These are phyloP conservation scores for Leccinum rimulosum DNA, from an alignment of 768 basidiomycete species.

Conservation along the genomic window DNA sequence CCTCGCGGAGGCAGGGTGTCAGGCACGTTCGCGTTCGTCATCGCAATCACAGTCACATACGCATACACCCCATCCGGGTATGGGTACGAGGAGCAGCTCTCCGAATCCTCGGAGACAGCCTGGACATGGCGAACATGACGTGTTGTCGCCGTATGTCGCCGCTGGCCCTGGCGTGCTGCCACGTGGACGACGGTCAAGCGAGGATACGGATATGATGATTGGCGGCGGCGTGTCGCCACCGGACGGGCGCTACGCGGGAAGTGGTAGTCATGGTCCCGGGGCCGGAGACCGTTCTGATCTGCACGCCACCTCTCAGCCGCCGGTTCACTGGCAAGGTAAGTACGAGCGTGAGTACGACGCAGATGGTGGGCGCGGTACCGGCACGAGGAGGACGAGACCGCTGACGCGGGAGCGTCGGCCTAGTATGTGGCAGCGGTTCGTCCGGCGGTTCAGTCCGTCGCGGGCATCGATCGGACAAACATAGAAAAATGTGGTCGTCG, in stretches of 20 bases:
- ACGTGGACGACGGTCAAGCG: constrained; percentile 9
- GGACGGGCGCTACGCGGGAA: constrained; percentile 7
- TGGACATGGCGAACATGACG: constrained; percentile 10
- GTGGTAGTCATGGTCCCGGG: constrained; percentile 1
- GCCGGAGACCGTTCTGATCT: constrained; percentile 8
- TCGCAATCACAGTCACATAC: neutral
- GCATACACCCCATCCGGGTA: neutral
- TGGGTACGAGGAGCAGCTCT: neutral
- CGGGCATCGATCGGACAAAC: constrained; percentile 21
- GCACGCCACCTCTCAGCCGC: neutral
- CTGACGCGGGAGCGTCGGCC: constrained; percentile 17
- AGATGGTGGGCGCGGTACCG: neutral
- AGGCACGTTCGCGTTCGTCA: constrained; percentile 15
- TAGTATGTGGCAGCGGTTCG: constrained; percentile 27
- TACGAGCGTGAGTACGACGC: neutral
- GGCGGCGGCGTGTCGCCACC: neutral
- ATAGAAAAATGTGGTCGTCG: neutral
- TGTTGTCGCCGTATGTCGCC: neutral
- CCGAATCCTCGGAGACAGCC: constrained; percentile 16
- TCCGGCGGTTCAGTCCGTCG: constrained; percentile 24
- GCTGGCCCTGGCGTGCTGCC: neutral
- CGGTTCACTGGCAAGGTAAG: neutral
- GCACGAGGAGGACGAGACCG: neutral
- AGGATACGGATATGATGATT: constrained; percentile 9
- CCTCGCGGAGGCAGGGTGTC: constrained; percentile 26